phyloP scores from a whole-genome alignment of 2,329 filamentous ascomycete genomes.

The Beauveria brongniartii region DNA sequence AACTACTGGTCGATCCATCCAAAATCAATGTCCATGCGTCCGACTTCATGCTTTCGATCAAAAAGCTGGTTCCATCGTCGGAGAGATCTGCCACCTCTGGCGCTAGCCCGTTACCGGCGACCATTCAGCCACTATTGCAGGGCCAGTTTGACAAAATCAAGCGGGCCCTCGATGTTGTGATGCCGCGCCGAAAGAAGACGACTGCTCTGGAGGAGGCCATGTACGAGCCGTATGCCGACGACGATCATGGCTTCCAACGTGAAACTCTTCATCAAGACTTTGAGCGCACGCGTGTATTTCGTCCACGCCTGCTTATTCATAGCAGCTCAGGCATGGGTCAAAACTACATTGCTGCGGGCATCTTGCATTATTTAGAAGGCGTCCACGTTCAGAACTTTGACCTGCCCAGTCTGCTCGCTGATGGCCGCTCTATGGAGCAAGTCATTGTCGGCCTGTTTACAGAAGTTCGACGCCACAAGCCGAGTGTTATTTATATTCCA shows the following conservation, averaged over 20 bases:
- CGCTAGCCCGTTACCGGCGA: slow-evolving; percentile 69
- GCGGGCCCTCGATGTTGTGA: slow-evolving; percentile 59
- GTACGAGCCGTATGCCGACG: slow-evolving; percentile 77
- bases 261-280: slow-evolving; percentile 73
- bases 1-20: slow-evolving; percentile 77
- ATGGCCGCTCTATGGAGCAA: slow-evolving; percentile 76
- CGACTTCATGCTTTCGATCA: slow-evolving; percentile 95
- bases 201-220: slow-evolving; percentile 92
- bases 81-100: slow-evolving; percentile 81
- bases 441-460: slow-evolving; percentile 85
- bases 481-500: slow-evolving; percentile 91
- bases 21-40: slow-evolving; percentile 83
- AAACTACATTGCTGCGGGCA: slow-evolving; percentile 73
- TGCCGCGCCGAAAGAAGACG: slow-evolving; percentile 77
- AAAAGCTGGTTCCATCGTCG: slow-evolving; percentile 93
- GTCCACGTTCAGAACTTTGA: slow-evolving; percentile 94
- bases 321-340: slow-evolving; percentile 91
- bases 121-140: slow-evolving; percentile 73
- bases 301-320: slow-evolving; percentile 75
- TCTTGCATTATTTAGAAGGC: slow-evolving; percentile 86
- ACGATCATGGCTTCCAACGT: slow-evolving; percentile 74
- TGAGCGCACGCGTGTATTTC: slow-evolving; percentile 78
- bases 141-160: slow-evolving; percentile 64
- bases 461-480: slow-evolving; percentile 89
- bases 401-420: slow-evolving; percentile 75